Percentiles rank a stretch among this genome's conserved stretches.
Conservation (phyloP, 164 flowering plant species). For the Dillenia suffruticosa region DNA sequence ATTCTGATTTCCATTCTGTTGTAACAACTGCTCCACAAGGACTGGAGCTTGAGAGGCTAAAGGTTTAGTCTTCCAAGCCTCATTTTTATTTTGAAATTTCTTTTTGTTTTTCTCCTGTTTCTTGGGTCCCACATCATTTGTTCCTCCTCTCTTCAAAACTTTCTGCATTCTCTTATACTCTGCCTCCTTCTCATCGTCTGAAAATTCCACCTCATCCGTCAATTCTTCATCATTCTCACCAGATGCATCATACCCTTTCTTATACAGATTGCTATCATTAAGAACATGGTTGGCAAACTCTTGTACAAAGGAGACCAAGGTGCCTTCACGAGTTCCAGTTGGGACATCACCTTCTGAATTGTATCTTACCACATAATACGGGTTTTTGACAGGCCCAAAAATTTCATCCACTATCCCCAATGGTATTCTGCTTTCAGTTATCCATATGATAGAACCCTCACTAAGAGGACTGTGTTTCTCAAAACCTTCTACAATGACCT, state of each 20-base stretch:
- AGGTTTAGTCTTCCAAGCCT: conserved; percentile 19
- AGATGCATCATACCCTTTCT: conserved; percentile 94
- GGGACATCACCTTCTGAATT: conserved; percentile 82
- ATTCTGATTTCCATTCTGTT: conserved; percentile 15
- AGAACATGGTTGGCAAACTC: conserved; percentile 81
- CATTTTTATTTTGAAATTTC: conserved; percentile 31
- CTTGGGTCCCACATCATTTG: conserved; percentile 36
- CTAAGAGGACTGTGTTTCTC: conserved; percentile 86
- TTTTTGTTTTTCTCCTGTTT: conserved; percentile 27
- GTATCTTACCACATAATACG: conserved; percentile 80
- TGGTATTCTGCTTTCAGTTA: conserved; percentile 62
- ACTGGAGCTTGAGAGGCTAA: conserved; percentile 9
- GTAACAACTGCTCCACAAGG: background rate
- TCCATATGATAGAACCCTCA: conserved; percentile 97
- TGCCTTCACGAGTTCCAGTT: conserved; percentile 52
- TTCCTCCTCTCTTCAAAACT: conserved; percentile 51
- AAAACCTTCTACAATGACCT: conserved; percentile 84
- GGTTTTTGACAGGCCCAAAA: conserved; percentile 92
- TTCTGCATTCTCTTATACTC: conserved; percentile 61
- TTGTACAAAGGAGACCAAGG: conserved; percentile 61
- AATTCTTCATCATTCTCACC: conserved; percentile 88
- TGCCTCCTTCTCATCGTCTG: conserved; percentile 97
- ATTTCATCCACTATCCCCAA: conserved; percentile 85
- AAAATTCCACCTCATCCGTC: conserved; percentile 72
- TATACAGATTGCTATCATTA: conserved; percentile 60